These are phyloP conservation scores for Pholiota conissans DNA, from an alignment of 768 basidiomycete genomes.

Conservation along the genomic window DNA sequence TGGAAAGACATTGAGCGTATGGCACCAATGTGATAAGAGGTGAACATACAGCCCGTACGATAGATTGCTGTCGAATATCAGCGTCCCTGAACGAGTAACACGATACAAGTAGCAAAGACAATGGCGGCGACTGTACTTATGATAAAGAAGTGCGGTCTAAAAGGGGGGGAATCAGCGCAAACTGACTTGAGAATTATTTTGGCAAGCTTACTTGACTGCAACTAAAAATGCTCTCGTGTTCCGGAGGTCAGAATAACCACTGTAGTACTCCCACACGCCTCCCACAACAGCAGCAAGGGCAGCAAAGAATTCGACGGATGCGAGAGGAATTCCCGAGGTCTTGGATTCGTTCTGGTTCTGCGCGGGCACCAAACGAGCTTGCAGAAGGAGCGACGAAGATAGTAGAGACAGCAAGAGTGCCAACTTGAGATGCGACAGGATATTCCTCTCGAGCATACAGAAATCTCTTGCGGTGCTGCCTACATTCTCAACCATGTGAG, in stretches of 20 bases:
- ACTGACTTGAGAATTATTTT: neutral
- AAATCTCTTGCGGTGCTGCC: conserved; percentile 73
- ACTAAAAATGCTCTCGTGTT: conserved; percentile 59
- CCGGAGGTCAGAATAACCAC: conserved; percentile 55
- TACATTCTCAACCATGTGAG: conserved; percentile 39
- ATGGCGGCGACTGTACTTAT: conserved; percentile 48
- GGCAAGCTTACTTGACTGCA: conserved; percentile 49
- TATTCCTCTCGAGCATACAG: conserved; percentile 78
- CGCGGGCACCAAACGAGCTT: conserved; percentile 53
- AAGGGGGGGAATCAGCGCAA: conserved; percentile 4
- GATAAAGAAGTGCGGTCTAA: conserved; percentile 51
- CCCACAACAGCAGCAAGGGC: conserved; percentile 54
- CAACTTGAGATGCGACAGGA: conserved; percentile 68
- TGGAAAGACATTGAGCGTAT: neutral
- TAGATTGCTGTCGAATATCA: conserved; percentile 6
- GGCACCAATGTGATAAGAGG: neutral
- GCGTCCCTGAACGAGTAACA: conserved; percentile 41
- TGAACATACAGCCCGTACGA: conserved; percentile 3
- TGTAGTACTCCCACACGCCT: conserved; percentile 68
- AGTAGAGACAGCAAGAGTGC: conserved; percentile 63
- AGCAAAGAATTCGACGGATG: conserved; percentile 51
- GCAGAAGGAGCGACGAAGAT: conserved; percentile 63
- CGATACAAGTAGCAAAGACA: conserved; percentile 52
- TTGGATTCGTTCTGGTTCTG: conserved; percentile 20
- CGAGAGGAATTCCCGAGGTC: conserved; percentile 43